These are phyloP conservation scores for Begonia peltatifolia DNA, from an alignment of 306 rosid species.

Conservation along the genomic window DNA sequence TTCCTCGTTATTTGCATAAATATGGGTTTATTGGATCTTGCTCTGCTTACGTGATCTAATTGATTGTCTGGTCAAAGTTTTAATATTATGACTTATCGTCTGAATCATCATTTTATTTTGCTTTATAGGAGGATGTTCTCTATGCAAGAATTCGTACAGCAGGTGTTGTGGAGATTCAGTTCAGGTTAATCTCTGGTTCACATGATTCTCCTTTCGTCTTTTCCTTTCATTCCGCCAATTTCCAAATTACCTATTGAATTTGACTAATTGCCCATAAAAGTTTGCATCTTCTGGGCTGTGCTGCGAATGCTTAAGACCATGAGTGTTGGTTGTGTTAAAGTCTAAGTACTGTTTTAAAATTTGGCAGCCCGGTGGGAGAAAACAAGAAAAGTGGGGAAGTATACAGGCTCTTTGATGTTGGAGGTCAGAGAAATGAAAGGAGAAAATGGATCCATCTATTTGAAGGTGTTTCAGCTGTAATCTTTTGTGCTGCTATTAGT, in stretches of 20 bases:
- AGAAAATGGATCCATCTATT: constrained; percentile 99
- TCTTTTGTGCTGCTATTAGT: constrained; percentile 96
- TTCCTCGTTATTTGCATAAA: too few relatives aligned
- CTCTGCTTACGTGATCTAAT: too few relatives aligned
- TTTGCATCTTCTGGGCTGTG: too few relatives aligned
- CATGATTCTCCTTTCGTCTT: background rate
- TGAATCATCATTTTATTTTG: background rate
- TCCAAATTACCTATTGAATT: too few relatives aligned
- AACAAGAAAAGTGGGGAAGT: constrained; percentile 96
- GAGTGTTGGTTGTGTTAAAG: background rate
- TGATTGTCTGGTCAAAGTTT: too few relatives aligned
- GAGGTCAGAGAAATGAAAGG: constrained; percentile 99
- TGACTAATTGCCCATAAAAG: too few relatives aligned
- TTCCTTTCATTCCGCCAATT: too few relatives aligned
- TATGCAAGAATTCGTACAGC: constrained; percentile 95
- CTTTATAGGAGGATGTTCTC: constrained; percentile 19
- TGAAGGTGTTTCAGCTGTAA: constrained; percentile 97
- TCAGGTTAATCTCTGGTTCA: constrained; percentile 45
- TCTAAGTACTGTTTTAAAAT: constrained; percentile 14
- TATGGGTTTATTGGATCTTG: too few relatives aligned
- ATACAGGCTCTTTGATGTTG: constrained; percentile 91
- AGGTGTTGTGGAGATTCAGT: constrained; percentile 98
- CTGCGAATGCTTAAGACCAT: too few relatives aligned
- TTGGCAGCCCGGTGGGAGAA: constrained; percentile 95
- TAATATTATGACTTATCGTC: background rate